Evolutionary conservation across 768 basidiomycete species (phyloP).

Genomic region (Paxillus ammoniavirescens): DNA sequence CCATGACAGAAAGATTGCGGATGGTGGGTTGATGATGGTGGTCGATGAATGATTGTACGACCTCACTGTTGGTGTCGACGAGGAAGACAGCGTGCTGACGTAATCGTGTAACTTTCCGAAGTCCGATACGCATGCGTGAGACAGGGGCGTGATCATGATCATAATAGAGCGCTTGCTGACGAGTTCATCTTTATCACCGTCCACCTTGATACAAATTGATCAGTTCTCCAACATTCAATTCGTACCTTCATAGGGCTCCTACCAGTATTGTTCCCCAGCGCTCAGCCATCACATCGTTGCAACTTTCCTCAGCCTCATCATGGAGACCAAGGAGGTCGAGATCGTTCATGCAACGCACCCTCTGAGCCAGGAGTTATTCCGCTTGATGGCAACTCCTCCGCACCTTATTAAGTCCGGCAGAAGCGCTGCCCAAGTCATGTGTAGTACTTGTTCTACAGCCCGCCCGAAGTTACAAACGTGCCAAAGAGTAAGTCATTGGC

Average conservation of each 20-base stretch:
- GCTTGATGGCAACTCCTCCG: conserved; percentile 1
- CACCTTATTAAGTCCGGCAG: conserved; percentile 11
- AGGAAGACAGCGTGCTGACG: neutral
- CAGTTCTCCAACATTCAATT: too few relatives aligned
- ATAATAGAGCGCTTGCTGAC: too few relatives aligned
- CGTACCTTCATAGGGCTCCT: too few relatives aligned
- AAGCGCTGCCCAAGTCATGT: conserved; percentile 1
- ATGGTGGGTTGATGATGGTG: neutral
- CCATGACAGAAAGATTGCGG: conserved; percentile 29
- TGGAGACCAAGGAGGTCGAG: neutral
- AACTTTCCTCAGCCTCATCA: too few relatives aligned
- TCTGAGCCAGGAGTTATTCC: conserved; percentile 5
- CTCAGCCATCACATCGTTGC: too few relatives aligned
- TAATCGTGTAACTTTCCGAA: neutral
- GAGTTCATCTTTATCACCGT: too few relatives aligned
- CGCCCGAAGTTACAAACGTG: conserved; percentile 11
- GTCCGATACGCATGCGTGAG: too few relatives aligned
- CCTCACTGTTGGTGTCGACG: neutral
- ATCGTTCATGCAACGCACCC: conserved; percentile 12
- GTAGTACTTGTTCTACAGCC: conserved; percentile 13
- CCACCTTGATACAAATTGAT: too few relatives aligned
- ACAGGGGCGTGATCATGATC: too few relatives aligned
- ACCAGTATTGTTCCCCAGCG: too few relatives aligned
- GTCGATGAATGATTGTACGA: neutral
- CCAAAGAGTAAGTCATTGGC: conserved; percentile 1